These are phyloP conservation scores for Plasmodium reichenowi DNA, from an alignment of 169 alveolate genomes.

Conservation along the genomic window DNA sequence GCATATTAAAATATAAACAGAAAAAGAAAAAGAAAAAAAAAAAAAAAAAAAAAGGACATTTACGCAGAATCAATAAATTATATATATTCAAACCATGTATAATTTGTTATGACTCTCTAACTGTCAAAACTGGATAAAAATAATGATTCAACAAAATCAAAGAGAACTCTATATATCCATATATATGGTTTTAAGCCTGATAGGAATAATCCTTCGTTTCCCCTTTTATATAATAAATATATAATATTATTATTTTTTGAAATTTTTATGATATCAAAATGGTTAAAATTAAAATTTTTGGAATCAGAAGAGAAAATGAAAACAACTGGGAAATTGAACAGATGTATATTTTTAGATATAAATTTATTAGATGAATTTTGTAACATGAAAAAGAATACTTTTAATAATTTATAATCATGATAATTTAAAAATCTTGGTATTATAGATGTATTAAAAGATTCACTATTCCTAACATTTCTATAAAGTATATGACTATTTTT, in stretches of 20 bases:
- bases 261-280: slow-evolving; percentile 71
- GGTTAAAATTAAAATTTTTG: slow-evolving; percentile 65
- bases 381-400: slow-evolving; percentile 35
- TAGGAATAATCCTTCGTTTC: slow-evolving; percentile 66
- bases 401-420: slow-evolving; percentile 64
- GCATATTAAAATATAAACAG: too few relatives aligned
- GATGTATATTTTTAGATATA: slow-evolving; percentile 56
- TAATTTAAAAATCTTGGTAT: slow-evolving; percentile 57
- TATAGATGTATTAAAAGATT: background rate
- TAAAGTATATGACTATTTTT: background rate
- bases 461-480: background rate
- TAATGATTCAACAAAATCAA: slow-evolving; percentile 58
- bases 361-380: slow-evolving; percentile 53
- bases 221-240: slow-evolving; percentile 72
- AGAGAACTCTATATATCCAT: slow-evolving; percentile 61
- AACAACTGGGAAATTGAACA: slow-evolving; percentile 46
- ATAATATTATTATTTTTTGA: slow-evolving; percentile 73
- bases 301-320: slow-evolving; percentile 63
- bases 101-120: background rate
- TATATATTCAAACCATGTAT: too few relatives aligned
- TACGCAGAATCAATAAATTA: too few relatives aligned
- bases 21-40: too few relatives aligned
- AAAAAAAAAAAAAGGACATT: too few relatives aligned
- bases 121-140: slow-evolving; percentile 39
- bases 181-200: slow-evolving; percentile 66